phyloP scores from a whole-genome alignment of 257 asterid genomes.

The Forsythia suspensa region DNA sequence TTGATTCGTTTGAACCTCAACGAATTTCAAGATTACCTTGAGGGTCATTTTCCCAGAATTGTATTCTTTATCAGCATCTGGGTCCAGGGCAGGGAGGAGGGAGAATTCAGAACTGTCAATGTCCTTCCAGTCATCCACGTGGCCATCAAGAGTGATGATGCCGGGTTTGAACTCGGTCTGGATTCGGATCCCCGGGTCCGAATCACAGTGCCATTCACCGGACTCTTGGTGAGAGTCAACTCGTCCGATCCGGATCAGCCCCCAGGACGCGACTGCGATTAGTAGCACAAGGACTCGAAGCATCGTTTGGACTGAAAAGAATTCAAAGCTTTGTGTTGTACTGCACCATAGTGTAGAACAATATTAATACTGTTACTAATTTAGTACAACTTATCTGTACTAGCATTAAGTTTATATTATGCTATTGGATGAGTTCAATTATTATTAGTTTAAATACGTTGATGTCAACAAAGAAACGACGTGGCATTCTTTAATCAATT shows the following conservation, averaged over 20 bases:
- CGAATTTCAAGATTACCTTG: conserved; percentile 38
- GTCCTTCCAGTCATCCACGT: conserved; percentile 55
- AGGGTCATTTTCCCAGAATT: conserved; percentile 55
- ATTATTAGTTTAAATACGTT: too few relatives aligned
- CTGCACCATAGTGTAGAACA: neutral
- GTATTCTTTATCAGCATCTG: conserved; percentile 55
- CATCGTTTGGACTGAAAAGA: conserved; percentile 19
- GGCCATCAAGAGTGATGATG: conserved; percentile 57
- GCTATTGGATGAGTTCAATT: too few relatives aligned
- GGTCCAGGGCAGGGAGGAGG: conserved; percentile 60
- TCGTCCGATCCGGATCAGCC: conserved; percentile 29
- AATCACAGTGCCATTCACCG: conserved; percentile 62
- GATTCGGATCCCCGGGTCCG: conserved; percentile 41
- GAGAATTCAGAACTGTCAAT: conserved; percentile 46
- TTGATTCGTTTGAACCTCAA: conserved; percentile 2
- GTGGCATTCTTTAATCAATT: too few relatives aligned
- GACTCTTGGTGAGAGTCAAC: conserved; percentile 53
- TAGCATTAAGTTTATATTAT: neutral
- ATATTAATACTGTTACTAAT: too few relatives aligned
- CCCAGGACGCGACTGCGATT: conserved; percentile 21
- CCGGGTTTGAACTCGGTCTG: conserved; percentile 55
- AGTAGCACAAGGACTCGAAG: conserved; percentile 30
- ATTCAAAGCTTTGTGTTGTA: neutral
- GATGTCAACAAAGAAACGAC: too few relatives aligned
- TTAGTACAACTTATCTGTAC: neutral